These are phyloP conservation scores for Verticillium zaregamsianum DNA, from an alignment of 2,329 filamentous ascomycete genomes.

Conservation along the genomic window DNA sequence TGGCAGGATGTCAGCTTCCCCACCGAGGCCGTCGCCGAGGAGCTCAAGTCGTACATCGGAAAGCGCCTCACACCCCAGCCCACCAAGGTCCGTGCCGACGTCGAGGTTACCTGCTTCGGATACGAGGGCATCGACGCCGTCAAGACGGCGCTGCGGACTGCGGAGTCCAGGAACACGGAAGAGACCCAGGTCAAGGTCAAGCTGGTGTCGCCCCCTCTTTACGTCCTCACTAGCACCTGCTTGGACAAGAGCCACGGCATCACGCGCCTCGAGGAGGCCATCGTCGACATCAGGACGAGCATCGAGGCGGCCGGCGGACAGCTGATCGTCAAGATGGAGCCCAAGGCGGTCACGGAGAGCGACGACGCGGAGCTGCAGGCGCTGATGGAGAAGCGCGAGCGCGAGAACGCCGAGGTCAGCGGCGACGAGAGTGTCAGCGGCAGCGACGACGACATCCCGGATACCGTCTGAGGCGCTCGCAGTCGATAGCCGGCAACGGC, in stretches of 20 bases:
- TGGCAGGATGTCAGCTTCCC: constrained; percentile 93
- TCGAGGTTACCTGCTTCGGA: constrained; percentile 91
- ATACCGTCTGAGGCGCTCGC: constrained; percentile 28
- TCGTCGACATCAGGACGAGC: constrained; percentile 76
- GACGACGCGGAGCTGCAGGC: constrained; percentile 96
- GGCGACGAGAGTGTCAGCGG: constrained; percentile 96
- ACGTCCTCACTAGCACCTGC: constrained; percentile 93
- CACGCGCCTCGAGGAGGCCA: constrained; percentile 78
- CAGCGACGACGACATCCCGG: constrained; percentile 74
- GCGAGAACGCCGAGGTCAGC: constrained; percentile 96
- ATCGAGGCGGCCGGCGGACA: constrained; percentile 76
- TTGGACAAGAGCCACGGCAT: constrained; percentile 90
- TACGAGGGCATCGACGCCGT: constrained; percentile 99
- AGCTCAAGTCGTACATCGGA: constrained; percentile 91
- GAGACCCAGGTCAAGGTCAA: constrained; percentile 97
- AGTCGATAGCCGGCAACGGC: not conserved
- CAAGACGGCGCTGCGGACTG: constrained; percentile 85
- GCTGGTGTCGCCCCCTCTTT: constrained; percentile 94
- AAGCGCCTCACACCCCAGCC: constrained; percentile 96
- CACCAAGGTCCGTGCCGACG: constrained; percentile 97
- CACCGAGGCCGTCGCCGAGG: constrained; percentile 77
- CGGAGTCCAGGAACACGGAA: constrained; percentile 86
- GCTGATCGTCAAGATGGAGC: constrained; percentile 93
- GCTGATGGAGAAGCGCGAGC: constrained; percentile 97
- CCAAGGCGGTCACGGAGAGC: constrained; percentile 97